Evolutionary conservation across 441 rosid species (phyloP).

Genomic region (Croton laevigatus): DNA sequence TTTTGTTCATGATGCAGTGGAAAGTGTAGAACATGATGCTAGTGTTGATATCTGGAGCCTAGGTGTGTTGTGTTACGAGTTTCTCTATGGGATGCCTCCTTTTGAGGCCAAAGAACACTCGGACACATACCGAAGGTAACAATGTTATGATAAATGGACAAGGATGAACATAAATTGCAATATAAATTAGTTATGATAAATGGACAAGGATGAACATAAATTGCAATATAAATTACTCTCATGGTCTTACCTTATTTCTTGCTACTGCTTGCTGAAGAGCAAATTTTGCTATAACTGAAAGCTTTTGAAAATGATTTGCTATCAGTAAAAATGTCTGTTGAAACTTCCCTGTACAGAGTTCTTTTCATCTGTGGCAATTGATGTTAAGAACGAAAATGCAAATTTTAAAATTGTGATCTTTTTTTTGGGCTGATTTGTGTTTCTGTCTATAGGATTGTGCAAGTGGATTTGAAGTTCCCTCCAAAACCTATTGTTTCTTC

Average conservation of each 20-base stretch:
- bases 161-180: neutral
- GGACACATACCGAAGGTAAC: slow-evolving; percentile 87
- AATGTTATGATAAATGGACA: neutral
- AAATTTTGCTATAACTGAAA: neutral
- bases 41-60: slow-evolving; percentile 98
- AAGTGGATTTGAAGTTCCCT: slow-evolving; percentile 94
- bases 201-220: neutral
- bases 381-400: neutral
- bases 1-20: slow-evolving; percentile 50
- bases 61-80: slow-evolving; percentile 88
- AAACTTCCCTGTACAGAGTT: neutral
- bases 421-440: neutral
- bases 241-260: too few species aligned
- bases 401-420: neutral
- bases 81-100: slow-evolving; percentile 86
- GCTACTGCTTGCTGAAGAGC: neutral
- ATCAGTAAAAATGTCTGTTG: neutral
- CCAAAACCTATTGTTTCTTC: slow-evolving; percentile 79
- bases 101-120: slow-evolving; percentile 96
- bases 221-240: neutral
- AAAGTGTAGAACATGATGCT: slow-evolving; percentile 93
- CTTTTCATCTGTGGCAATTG: neutral
- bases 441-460: slow-evolving; percentile 64
- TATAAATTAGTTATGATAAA: too few species aligned
- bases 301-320: neutral